Conservation (phyloP, 2,329 filamentous ascomycete genomes). For the Alternaria infectoria region DNA sequence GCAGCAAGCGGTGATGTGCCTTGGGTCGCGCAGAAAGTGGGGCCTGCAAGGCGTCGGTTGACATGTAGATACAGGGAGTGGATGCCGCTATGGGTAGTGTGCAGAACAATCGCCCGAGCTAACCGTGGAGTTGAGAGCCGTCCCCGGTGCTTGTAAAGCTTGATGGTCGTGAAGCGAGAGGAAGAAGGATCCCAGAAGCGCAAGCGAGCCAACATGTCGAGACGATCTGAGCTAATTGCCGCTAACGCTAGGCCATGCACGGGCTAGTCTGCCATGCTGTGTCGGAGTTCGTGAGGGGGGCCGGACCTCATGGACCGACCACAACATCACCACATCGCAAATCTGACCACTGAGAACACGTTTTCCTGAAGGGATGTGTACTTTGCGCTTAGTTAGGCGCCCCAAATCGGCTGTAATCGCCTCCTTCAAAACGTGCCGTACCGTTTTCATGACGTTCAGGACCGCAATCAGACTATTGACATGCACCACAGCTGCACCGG, state of each 20-base stretch:
- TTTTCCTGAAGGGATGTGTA: not conserved
- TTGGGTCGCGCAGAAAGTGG: constrained; percentile 19
- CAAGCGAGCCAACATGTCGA: constrained; percentile 6
- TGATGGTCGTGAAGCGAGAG: not conserved
- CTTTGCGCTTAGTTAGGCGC: not conserved
- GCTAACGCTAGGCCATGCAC: constrained; percentile 13
- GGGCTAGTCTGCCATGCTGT: constrained; percentile 16
- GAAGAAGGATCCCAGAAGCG: constrained; percentile 18
- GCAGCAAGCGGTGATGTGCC: constrained; percentile 22
- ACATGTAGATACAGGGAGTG: constrained; percentile 13
- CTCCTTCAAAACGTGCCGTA: not conserved
- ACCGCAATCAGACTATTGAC: constrained; percentile 11
- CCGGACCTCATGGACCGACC: constrained; percentile 27
- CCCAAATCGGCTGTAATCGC: not conserved
- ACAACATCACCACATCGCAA: constrained; percentile 19
- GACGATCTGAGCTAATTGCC: constrained; percentile 20
- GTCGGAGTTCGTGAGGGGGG: constrained; percentile 38
- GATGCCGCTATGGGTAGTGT: constrained; percentile 13
- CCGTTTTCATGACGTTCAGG: constrained; percentile 12
- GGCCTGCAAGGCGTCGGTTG: constrained; percentile 15
- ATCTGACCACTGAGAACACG: constrained; percentile 15
- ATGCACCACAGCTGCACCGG: constrained; percentile 11
- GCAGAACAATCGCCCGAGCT: constrained; percentile 11
- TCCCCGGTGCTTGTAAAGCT: constrained; percentile 7
- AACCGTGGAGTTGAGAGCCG: constrained; percentile 15